Percentiles rank a stretch among this genome's conserved stretches.
Evolutionary conservation across 116 monocot species (phyloP).

Genomic region (Zostera marina): DNA sequence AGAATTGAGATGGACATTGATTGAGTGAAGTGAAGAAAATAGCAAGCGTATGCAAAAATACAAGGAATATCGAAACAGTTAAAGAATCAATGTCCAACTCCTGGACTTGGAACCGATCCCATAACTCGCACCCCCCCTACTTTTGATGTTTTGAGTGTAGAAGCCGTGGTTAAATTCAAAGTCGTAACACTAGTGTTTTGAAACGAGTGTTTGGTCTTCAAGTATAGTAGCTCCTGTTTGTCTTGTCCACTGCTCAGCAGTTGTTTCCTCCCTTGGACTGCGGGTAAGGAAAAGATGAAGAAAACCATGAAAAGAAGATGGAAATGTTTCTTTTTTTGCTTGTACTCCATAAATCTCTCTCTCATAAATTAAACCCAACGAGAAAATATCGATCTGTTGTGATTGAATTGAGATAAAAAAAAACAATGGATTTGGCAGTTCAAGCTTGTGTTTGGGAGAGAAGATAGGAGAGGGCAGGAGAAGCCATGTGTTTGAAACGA

Average conservation of each 20-base stretch:
- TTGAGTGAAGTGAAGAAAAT: slow-evolving; percentile 2
- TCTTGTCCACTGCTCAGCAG: not conserved
- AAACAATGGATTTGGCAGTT: not conserved
- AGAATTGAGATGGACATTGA: too few relatives aligned
- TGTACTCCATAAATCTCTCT: not conserved
- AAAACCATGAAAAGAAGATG: too few relatives aligned
- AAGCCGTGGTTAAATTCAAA: not conserved
- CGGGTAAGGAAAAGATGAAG: not conserved
- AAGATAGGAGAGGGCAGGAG: not conserved
- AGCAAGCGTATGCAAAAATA: not conserved
- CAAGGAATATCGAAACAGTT: not conserved
- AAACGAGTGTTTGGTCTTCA: not conserved
- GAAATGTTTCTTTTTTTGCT: not conserved
- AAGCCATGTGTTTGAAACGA: not conserved
- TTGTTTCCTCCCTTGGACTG: slow-evolving; percentile 1
- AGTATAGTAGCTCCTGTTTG: not conserved
- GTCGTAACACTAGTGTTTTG: not conserved
- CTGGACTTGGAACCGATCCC: slow-evolving; percentile 4
- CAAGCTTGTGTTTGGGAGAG: not conserved
- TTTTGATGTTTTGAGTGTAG: not conserved
- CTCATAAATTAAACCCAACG: not conserved
- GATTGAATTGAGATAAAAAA: not conserved
- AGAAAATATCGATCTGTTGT: not conserved
- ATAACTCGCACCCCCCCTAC: not conserved
- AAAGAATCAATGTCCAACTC: slow-evolving; percentile 5